These are phyloP conservation scores for Marasmius oreades DNA, from an alignment of 1,284 basidiomycete species.

Conservation along the genomic window DNA sequence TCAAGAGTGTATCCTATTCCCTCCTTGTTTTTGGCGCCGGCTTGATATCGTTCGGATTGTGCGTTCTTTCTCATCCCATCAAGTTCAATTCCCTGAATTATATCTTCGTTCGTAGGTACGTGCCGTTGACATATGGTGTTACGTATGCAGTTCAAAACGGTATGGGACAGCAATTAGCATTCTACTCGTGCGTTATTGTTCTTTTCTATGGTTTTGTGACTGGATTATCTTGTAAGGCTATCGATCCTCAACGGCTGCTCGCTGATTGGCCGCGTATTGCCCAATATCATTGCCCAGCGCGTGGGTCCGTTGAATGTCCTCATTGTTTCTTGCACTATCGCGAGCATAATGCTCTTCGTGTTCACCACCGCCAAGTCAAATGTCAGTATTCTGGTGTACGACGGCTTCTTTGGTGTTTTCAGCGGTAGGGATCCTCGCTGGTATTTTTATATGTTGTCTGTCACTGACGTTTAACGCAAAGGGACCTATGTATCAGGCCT, in stretches of 20 bases:
- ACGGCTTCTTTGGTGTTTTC: constrained; percentile 17
- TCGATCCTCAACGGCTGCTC: constrained; percentile 20
- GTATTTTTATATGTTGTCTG: background rate
- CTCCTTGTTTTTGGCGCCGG: constrained; percentile 17
- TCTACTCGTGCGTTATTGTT: constrained; percentile 17
- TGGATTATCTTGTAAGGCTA: constrained; percentile 9
- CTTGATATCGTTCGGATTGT: constrained; percentile 15
- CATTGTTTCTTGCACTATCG: constrained; percentile 11
- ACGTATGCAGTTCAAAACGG: constrained; percentile 18
- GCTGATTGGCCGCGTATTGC: constrained; percentile 14
- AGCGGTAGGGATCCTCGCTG: constrained; percentile 14
- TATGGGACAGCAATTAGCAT: constrained; percentile 15
- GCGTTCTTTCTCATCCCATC: background rate
- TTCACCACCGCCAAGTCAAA: constrained; percentile 14
- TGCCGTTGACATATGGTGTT: constrained; percentile 19
- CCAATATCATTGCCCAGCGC: constrained; percentile 14
- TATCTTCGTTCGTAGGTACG: constrained; percentile 12
- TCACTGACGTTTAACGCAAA: background rate
- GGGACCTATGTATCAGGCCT: constrained; percentile 17
- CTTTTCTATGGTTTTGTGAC: background rate
- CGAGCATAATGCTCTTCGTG: constrained; percentile 11
- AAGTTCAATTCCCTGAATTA: background rate
- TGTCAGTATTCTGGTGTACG: constrained; percentile 16
- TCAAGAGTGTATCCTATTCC: constrained; percentile 15
- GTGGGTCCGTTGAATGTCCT: constrained; percentile 18